These are phyloP conservation scores for Chondrus crispus DNA, from an alignment of 23 red algal species.

Conservation along the genomic window DNA sequence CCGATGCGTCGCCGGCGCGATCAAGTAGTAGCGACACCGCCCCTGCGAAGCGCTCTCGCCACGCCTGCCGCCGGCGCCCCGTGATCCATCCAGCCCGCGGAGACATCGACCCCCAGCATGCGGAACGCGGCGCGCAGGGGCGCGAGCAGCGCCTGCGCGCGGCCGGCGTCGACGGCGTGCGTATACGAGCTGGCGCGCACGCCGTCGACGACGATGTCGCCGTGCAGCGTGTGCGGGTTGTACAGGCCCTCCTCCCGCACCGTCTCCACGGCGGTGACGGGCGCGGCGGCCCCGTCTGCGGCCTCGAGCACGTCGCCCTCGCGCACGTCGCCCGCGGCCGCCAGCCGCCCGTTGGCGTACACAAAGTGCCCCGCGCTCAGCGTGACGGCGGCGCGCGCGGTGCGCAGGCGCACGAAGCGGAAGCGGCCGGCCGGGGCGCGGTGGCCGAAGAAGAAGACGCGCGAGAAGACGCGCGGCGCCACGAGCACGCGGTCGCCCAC, in stretches of 20 bases:
- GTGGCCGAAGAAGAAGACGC: conserved; percentile 27
- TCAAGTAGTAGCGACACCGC: no score
- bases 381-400: neutral
- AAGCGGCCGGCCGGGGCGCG: neutral
- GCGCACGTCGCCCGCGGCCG: conserved; percentile 16
- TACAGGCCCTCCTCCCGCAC: conserved; percentile 34
- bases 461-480: neutral
- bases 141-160: conserved; percentile 59
- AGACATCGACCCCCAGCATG: neutral
- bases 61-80: neutral
- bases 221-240: conserved; percentile 79
- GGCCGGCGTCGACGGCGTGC: conserved; percentile 34
- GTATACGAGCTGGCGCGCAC: conserved; percentile 58
- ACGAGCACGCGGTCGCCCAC: neutral
- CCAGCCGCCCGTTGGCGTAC: conserved; percentile 52
- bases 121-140: conserved; percentile 52
- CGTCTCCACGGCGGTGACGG: neutral
- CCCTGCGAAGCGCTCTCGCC: no score
- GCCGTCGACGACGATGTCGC: conserved; percentile 72
- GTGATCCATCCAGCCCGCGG: neutral
- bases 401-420: neutral
- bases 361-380: conserved; percentile 59
- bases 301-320: conserved; percentile 26
- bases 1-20: no score
- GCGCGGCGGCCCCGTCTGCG: conserved; percentile 5